Percentiles rank a stretch among this genome's conserved stretches.
Conservation (phyloP, 371 early-diverging fungal species). For the Circinella umbellata region DNA sequence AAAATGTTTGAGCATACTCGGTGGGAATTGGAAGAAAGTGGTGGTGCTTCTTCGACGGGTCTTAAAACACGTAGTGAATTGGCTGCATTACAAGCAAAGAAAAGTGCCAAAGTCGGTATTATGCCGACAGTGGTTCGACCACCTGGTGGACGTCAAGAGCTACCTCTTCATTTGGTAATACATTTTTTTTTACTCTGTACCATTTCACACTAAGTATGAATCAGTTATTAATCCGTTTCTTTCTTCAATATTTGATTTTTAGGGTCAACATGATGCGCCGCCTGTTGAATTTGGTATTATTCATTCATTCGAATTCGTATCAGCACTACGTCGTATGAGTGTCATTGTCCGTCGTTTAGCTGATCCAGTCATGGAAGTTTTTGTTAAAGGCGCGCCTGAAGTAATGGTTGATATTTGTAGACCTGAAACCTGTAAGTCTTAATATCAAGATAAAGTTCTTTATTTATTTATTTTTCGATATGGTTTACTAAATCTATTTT, state of each 20-base stretch:
- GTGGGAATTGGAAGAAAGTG: constrained; percentile 91
- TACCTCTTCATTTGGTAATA: constrained; percentile 20
- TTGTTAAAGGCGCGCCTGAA: constrained; percentile 98
- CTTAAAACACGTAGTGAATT: constrained; percentile 44
- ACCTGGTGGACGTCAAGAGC: constrained; percentile 62
- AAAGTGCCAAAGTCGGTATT: constrained; percentile 56
- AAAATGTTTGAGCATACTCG: constrained; percentile 98
- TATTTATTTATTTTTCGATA: not conserved
- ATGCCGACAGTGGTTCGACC: constrained; percentile 91
- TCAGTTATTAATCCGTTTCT: not conserved
- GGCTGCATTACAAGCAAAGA: constrained; percentile 36
- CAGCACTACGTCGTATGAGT: constrained; percentile 92
- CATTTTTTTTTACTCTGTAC: not conserved
- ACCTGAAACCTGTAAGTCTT: constrained; percentile 61
- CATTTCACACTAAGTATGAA: too few relatives aligned
- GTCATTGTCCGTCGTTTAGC: constrained; percentile 86
- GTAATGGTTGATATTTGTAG: constrained; percentile 87
- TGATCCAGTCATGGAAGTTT: constrained; percentile 79
- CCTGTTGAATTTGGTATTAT: constrained; percentile 89
- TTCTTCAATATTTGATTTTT: not conserved
- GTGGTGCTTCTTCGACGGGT: constrained; percentile 45
- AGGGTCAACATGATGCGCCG: constrained; percentile 5
- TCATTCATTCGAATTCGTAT: constrained; percentile 95
- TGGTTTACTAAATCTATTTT: too few relatives aligned
- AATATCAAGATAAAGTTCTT: not conserved